phyloP scores from a whole-genome alignment of 2,329 filamentous ascomycete species.

The Lecanosticta acicola region DNA sequence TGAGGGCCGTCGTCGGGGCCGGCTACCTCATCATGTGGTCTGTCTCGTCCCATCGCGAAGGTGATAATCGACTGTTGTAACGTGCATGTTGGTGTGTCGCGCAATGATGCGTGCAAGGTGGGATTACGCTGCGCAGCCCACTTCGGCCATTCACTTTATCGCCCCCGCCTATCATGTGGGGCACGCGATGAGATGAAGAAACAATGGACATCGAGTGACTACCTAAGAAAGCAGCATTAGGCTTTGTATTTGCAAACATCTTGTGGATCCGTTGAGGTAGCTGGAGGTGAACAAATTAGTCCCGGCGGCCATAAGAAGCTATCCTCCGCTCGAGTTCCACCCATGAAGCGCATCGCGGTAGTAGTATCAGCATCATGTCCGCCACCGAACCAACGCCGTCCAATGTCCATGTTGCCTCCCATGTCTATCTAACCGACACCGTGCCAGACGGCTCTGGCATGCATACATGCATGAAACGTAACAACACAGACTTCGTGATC shows the following conservation, averaged over 20 bases:
- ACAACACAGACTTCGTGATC: slow-evolving; percentile 1
- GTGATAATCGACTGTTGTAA: neutral
- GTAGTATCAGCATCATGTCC: neutral
- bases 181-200: neutral
- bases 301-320: neutral
- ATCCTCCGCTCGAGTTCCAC: neutral
- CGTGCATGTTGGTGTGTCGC: slow-evolving; percentile 1
- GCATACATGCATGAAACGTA: slow-evolving; percentile 7
- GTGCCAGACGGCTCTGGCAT: slow-evolving; percentile 11
- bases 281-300: neutral
- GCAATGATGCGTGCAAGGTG: slow-evolving; percentile 1
- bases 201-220: too few relatives aligned
- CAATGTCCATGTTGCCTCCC: slow-evolving; percentile 1
- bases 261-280: too few relatives aligned
- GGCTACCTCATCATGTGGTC: slow-evolving; percentile 61
- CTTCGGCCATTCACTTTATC: neutral
- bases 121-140: neutral
- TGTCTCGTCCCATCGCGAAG: slow-evolving; percentile 36
- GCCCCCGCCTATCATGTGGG: neutral
- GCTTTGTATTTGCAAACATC: too few relatives aligned
- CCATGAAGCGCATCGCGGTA: neutral
- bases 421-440: neutral
- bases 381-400: neutral
- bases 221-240: too few relatives aligned
- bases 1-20: slow-evolving; percentile 69